phyloP scores from a whole-genome alignment of 305 asterid species.

The Fraxinus albicans region DNA sequence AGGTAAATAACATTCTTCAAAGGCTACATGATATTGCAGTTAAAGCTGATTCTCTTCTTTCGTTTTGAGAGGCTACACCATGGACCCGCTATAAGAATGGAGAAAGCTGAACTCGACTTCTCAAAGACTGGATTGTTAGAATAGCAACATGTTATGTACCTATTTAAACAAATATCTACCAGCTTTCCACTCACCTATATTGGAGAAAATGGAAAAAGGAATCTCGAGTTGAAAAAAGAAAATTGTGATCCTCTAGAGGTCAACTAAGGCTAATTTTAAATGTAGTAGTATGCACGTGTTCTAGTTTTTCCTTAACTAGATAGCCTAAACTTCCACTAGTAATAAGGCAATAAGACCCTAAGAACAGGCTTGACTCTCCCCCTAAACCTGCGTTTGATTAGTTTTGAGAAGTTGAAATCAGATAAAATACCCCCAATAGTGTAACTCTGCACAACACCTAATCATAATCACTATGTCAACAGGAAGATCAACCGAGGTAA shows the following conservation, averaged over 20 bases:
- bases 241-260: not conserved
- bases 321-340: not conserved
- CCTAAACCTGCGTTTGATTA: not conserved
- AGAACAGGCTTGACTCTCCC: not conserved
- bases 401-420: not conserved
- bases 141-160: not conserved
- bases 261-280: not conserved
- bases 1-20: not conserved
- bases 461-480: not conserved
- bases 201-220: not conserved
- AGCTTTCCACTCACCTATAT: not conserved
- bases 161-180: not conserved
- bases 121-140: not conserved
- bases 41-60: not conserved
- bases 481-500: not conserved
- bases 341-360: not conserved
- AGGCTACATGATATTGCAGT: not conserved
- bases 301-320: not conserved
- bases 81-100: not conserved
- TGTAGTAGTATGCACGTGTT: not conserved
- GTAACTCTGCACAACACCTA: not conserved
- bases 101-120: not conserved
- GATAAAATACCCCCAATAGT: not conserved
- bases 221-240: not conserved
- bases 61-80: not conserved